These are phyloP conservation scores for Lachnellula subtilissima DNA, from an alignment of 2,329 filamentous ascomycete genomes.

Conservation along the genomic window DNA sequence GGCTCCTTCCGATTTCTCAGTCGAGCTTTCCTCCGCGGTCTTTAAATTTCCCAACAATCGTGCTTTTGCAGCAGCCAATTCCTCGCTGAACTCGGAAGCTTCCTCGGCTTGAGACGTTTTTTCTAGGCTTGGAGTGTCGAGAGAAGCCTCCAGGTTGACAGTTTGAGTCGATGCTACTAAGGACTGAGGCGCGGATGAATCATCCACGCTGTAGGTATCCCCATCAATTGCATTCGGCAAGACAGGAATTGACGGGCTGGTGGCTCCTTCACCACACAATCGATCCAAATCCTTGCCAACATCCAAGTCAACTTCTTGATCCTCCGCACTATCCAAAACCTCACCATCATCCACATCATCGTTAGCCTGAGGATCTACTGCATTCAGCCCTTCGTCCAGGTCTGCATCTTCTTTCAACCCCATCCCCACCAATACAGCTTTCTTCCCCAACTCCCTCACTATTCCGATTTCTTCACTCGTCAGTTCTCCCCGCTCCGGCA, in stretches of 20 bases:
- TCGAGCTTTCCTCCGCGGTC: background rate
- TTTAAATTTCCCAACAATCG: slow-evolving; percentile 29
- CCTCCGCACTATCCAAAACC: slow-evolving; percentile 12
- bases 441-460: slow-evolving; percentile 74
- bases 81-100: background rate
- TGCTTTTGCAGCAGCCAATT: slow-evolving; percentile 38
- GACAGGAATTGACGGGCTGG: background rate
- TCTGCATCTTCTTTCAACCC: slow-evolving; percentile 31
- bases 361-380: slow-evolving; percentile 44
- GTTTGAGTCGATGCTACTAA: background rate
- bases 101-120: background rate
- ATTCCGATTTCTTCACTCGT: slow-evolving; percentile 70
- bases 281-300: background rate
- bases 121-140: background rate
- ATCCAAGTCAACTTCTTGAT: slow-evolving; percentile 15
- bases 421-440: slow-evolving; percentile 54
- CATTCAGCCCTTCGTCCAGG: slow-evolving; percentile 37
- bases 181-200: background rate
- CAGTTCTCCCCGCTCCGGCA: slow-evolving; percentile 71
- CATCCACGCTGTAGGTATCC: too few species aligned
- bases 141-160: background rate
- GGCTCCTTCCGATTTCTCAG: background rate
- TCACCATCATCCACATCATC: slow-evolving; percentile 26
- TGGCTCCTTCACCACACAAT: background rate
- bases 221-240: background rate